Base-by-base conservation (phyloP, 164 flowering plant genomes). In the Malania oleifera region DNA sequence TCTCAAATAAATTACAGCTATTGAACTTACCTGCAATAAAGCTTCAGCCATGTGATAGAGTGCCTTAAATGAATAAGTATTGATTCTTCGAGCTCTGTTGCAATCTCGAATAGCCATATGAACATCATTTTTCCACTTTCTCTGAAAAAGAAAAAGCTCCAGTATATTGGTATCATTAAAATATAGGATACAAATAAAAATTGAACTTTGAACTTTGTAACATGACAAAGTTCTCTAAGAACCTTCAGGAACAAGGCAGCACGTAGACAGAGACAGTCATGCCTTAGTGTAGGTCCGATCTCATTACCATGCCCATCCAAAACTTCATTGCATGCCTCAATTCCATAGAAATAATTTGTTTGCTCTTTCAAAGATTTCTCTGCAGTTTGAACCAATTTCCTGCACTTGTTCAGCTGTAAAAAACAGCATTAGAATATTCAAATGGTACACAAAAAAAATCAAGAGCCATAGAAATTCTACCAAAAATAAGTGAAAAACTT, bases 91-190 rank as follows among this genome's bases (percentile, higher is more conserved):
- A 70, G 97, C 98, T 67, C 64, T 73, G 35, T 75, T 72, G 70
- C 96, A 87, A 75, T 93, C 98, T 73, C 91, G 80, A 44, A 90
- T 72, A 41, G 97, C 95, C 92, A 93, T 86, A 75, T 89, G 80
- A 52, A 63, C 83, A 74, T 93, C 98, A 82, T 83, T 93, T 70
- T 87, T 90, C 97, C 98, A 93, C 65, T 83, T 81, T 55, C 98
- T 62, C 98, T 89, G 86, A 13, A 55, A 62, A 53, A 29, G 14
- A 43, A 53, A 54, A 35, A 10, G 1, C n/a, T 15, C 55, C 17
- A 40, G 14, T 14, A 14, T n/a, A 54, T 35, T 1, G 11, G 3
- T 6, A 20, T 0, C 12, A 38, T 24, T 25, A 6, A 4, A 14
- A 23, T 11, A 19, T 25, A 6, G 2, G 11, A 23, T 11, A 19